Percentiles rank a stretch among this genome's conserved stretches.
These are phyloP conservation scores for Filosporella fistucella DNA, from an alignment of 495 filamentous ascomycete species.

Conservation along the genomic window DNA sequence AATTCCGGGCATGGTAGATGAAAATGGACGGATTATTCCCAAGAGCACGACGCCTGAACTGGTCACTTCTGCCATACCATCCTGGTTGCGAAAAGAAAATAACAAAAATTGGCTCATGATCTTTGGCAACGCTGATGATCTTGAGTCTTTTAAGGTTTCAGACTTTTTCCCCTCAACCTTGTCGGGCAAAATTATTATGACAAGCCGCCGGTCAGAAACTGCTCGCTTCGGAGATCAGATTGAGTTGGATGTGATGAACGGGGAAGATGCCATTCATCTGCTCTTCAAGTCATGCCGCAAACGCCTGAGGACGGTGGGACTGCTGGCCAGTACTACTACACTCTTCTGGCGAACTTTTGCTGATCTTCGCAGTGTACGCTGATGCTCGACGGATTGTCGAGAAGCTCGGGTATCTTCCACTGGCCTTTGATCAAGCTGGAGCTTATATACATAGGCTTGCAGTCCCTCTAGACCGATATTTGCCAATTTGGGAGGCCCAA, in stretches of 20 bases:
- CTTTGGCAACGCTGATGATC: background rate
- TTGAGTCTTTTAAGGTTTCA: background rate
- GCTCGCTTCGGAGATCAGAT: background rate
- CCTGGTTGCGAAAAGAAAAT: background rate
- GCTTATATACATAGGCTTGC: background rate
- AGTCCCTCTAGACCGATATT: background rate
- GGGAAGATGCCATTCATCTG: background rate
- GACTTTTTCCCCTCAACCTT: background rate
- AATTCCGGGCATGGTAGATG: background rate
- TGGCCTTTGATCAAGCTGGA: background rate
- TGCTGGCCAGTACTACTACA: too few relatives aligned
- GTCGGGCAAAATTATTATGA: background rate
- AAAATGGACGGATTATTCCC: too few relatives aligned
- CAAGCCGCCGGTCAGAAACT: background rate
- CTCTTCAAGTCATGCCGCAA: too few relatives aligned
- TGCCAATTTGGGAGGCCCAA: background rate
- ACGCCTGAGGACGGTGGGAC: too few relatives aligned
- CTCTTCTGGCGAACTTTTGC: background rate
- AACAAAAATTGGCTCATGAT: background rate
- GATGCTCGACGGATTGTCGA: background rate
- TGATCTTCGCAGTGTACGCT: background rate
- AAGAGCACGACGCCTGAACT: too few relatives aligned
- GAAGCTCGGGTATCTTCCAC: background rate
- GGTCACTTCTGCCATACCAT: too few relatives aligned
- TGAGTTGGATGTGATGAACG: background rate